Base-by-base conservation (phyloP, 1,139 yeast genomes). In the Starmera stellimalicola region DNA sequence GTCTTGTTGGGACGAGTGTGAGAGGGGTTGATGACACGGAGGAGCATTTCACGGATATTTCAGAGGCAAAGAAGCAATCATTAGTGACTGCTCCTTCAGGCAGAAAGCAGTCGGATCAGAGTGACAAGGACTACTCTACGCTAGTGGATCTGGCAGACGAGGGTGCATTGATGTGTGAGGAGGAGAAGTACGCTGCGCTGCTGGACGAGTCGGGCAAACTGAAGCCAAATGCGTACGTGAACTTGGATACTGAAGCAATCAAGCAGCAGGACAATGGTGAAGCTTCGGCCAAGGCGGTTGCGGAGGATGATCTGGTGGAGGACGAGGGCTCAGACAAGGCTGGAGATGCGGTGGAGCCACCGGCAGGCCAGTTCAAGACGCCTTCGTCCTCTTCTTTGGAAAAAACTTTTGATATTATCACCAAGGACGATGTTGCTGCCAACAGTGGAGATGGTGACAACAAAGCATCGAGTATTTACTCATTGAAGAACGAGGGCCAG, bases 121-220 rank as follows among this genome's bases (percentile, higher is more conserved):
- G n/a, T n/a, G 41, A 37, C 11, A 23, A 27, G 8, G 33, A 43
- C 28, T 48, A 48, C 30, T 69, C 73, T 19, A 63, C 74, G 0
- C 64, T 74, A 43, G 77, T 68, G 40, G 78, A 75, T 30, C 62
- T 74, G 47, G 69, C 65, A 38, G 68, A 57, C 30, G 81, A 74
- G 46, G 82, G 83, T 16, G 81, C 80, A 0, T 57, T 76, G 34
- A 48, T 73, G 43, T 72, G 73, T 8, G 72, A 73, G 16, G 72
- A 73, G 16, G 80, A 73, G 37, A 58, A 51, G 18, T 66, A 75
- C 43, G 77, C 68, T 17, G 57, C 58, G 24, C 61, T 70, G 34
- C 57, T 75, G 45, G 80, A 74, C 43, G 58, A 60, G 11, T 61
- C 63, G 30, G 82, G 81, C 2, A 60, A 66, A 34, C 60, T 75